Percentiles rank a stretch among this genome's conserved stretches.
Conservation (phyloP, 2,329 filamentous ascomycete genomes). For the Colletotrichum filicis region DNA sequence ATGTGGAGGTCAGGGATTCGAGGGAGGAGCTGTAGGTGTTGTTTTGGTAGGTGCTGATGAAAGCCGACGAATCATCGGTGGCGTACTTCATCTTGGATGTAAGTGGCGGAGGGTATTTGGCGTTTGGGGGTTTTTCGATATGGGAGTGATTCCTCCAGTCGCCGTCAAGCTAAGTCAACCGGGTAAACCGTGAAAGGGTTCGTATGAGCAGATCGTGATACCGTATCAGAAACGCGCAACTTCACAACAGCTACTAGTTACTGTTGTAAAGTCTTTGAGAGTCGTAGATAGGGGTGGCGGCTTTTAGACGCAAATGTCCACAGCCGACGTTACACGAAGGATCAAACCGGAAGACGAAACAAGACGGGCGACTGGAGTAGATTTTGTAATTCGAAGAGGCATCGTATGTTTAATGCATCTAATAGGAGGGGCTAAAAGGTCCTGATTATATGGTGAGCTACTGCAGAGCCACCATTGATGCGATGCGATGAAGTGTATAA, state of each 20-base stretch:
- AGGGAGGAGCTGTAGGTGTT: conserved; percentile 76
- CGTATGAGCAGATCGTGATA: conserved; percentile 43
- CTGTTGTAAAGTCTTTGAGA: conserved; percentile 50
- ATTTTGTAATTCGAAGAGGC: conserved; percentile 61
- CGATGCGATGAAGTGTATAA: conserved; percentile 28
- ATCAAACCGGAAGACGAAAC: conserved; percentile 70
- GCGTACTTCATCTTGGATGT: conserved; percentile 68
- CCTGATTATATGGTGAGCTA: conserved; percentile 46
- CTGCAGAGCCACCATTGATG: conserved; percentile 43
- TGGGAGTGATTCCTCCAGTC: conserved; percentile 43
- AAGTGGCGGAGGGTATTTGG: conserved; percentile 8
- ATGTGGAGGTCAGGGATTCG: conserved; percentile 81
- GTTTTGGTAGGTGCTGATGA: conserved; percentile 60
- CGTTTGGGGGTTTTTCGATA: conserved; percentile 32
- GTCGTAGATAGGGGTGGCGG: conserved; percentile 53
- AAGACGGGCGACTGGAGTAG: conserved; percentile 72
- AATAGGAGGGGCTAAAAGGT: conserved; percentile 41
- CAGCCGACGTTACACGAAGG: conserved; percentile 63
- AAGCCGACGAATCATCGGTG: conserved; percentile 63
- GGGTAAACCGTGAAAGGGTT: conserved; percentile 43
- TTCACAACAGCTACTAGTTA: conserved; percentile 52
- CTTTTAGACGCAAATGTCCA: conserved; percentile 55
- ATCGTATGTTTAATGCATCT: conserved; percentile 59
- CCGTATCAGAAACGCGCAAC: conserved; percentile 48
- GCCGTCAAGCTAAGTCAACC: conserved; percentile 46